These are phyloP conservation scores for Teratosphaeria nubilosa DNA, from an alignment of 2,329 filamentous ascomycete genomes.

Conservation along the genomic window DNA sequence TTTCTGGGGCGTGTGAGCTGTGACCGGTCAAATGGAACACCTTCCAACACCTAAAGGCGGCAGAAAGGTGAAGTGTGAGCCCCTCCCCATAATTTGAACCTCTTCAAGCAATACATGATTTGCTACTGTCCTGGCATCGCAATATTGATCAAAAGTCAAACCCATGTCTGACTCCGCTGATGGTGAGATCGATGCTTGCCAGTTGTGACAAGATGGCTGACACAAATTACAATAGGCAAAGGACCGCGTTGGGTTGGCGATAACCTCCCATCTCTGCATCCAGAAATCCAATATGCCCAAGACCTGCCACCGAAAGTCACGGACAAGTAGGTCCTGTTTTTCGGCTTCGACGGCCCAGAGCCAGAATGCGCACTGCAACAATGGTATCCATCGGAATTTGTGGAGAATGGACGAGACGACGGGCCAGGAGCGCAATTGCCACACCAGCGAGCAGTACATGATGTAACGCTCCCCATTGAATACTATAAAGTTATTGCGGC, in stretches of 20 bases:
- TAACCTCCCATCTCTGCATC: slow-evolving; percentile 5
- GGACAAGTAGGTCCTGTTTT: slow-evolving; percentile 15
- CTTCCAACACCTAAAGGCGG: not conserved
- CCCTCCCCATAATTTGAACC: not conserved
- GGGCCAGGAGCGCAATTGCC: slow-evolving; percentile 7
- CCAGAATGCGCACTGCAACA: slow-evolving; percentile 15
- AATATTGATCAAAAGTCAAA: not conserved
- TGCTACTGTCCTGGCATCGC: no score
- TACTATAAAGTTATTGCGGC: no score
- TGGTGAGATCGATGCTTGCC: not conserved
- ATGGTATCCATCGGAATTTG: slow-evolving; percentile 16
- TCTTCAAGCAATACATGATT: not conserved
- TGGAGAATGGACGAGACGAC: slow-evolving; percentile 2
- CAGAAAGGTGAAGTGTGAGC: not conserved
- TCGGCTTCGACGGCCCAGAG: slow-evolving; percentile 12
- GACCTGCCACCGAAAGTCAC: slow-evolving; percentile 10
- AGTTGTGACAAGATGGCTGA: not conserved
- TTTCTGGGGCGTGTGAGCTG: not conserved
- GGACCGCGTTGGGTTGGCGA: slow-evolving; percentile 10
- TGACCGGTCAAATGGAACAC: not conserved
- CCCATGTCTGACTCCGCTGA: not conserved
- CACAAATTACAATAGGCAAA: slow-evolving; percentile 4
- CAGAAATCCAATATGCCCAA: slow-evolving; percentile 9
- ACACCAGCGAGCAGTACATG: slow-evolving; percentile 23
- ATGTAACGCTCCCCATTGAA: slow-evolving; percentile 19